A percentile compares a stretch with the other conserved stretches of the same genome.
These are phyloP conservation scores for Coemansia asiatica DNA, from an alignment of 192 early-diverging fungal species.

Conservation along the genomic window DNA sequence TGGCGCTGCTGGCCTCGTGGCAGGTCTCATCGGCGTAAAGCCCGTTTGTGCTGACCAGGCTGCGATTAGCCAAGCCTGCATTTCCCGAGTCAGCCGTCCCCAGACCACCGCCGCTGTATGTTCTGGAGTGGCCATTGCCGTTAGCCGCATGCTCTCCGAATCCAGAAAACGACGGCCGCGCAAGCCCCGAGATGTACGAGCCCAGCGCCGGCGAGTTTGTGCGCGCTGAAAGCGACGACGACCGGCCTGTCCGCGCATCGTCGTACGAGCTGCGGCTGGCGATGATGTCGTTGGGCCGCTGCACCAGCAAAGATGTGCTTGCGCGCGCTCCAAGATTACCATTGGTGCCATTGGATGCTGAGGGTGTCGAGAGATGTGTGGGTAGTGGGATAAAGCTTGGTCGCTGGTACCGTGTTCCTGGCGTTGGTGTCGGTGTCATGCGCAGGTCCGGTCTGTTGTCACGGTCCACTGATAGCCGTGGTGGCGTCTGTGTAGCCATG, in stretches of 20 bases:
- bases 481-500: slow-evolving; percentile 5
- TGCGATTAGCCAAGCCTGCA: too few species aligned
- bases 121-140: not conserved
- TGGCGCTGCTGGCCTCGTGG: slow-evolving; percentile 2
- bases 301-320: not conserved
- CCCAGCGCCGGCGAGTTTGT: slow-evolving; percentile 18
- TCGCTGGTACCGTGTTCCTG: not conserved
- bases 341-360: too few species aligned
- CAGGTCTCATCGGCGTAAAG: not conserved
- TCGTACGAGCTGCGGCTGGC: slow-evolving; percentile 16
- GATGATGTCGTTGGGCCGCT: not conserved
- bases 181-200: not conserved
- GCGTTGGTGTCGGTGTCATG: not conserved
- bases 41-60: not conserved
- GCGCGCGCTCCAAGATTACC: not conserved
- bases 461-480: not conserved
- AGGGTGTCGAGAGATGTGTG: not conserved
- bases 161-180: slow-evolving; percentile 17
- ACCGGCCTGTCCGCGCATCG: slow-evolving; percentile 28
- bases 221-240: slow-evolving; percentile 44
- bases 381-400: slow-evolving; percentile 10
- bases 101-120: not conserved
- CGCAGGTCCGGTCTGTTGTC: not conserved
- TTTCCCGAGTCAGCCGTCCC: not conserved
- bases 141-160: not conserved